Conservation (phyloP, 192 early-diverging fungal genomes). For the Coemansia sp. region DNA sequence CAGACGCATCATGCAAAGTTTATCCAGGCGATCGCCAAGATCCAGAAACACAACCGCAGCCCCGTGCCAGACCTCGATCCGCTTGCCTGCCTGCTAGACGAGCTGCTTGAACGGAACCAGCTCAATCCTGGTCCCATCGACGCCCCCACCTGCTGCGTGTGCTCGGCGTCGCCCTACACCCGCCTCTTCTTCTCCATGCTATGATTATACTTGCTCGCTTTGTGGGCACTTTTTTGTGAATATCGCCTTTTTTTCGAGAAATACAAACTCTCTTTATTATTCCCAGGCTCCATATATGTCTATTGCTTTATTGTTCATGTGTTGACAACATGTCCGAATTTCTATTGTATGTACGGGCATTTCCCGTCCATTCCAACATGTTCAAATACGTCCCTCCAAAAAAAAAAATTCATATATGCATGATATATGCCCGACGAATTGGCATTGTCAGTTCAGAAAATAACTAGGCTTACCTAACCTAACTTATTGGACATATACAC, state of each 20-base stretch:
- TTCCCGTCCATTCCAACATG: neutral
- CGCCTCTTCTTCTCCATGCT: constrained; percentile 52
- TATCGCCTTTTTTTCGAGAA: too few relatives aligned
- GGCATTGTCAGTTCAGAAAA: too few relatives aligned
- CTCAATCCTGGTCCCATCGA: constrained; percentile 19
- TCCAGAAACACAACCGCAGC: constrained; percentile 18
- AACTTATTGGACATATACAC: too few relatives aligned
- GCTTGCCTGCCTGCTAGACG: constrained; percentile 27
- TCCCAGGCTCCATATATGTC: neutral
- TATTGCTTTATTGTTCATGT: neutral
- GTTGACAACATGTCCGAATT: neutral
- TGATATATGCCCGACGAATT: neutral
- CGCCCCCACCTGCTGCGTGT: constrained; percentile 36
- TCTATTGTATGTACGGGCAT: neutral
- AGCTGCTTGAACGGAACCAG: constrained; percentile 17
- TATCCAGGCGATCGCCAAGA: constrained; percentile 24
- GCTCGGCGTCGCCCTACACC: constrained; percentile 44
- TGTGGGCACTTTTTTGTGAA: too few relatives aligned
- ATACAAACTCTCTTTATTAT: too few relatives aligned
- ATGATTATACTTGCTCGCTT: constrained; percentile 4
- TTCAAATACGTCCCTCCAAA: too few relatives aligned
- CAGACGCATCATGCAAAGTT: constrained; percentile 40
- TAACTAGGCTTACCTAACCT: too few relatives aligned
- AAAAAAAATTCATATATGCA: constrained; percentile 1
- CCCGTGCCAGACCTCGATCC: constrained; percentile 25